Conservation (phyloP, 2,329 filamentous ascomycete genomes). For the Leptographium lundbergii region DNA sequence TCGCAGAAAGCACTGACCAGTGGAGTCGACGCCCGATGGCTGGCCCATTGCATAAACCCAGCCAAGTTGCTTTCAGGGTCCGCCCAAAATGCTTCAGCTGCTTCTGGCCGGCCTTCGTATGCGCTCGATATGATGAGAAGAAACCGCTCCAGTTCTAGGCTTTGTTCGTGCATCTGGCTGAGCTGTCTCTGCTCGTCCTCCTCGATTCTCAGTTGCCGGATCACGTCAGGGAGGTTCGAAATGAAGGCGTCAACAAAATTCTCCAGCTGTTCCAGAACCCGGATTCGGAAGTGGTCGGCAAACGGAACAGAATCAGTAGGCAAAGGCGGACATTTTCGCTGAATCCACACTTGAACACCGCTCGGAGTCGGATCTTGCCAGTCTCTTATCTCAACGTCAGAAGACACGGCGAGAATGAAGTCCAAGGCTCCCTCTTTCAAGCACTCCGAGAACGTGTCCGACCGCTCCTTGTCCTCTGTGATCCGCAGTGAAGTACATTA, state of each 20-base stretch:
- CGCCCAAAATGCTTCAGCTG: slow-evolving; percentile 80
- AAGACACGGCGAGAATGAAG: slow-evolving; percentile 74
- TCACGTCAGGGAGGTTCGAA: slow-evolving; percentile 84
- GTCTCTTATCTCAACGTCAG: slow-evolving; percentile 66
- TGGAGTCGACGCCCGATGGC: slow-evolving; percentile 86
- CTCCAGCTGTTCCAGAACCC: slow-evolving; percentile 72
- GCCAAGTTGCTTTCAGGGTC: slow-evolving; percentile 87
- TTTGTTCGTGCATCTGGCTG: slow-evolving; percentile 51
- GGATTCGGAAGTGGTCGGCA: slow-evolving; percentile 56
- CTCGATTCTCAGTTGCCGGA: slow-evolving; percentile 73
- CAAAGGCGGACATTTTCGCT: slow-evolving; percentile 64
- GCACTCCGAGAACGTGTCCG: slow-evolving; percentile 60
- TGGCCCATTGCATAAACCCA: slow-evolving; percentile 96
- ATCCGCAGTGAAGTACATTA: not conserved
- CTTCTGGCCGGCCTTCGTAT: slow-evolving; percentile 74
- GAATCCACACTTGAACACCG: slow-evolving; percentile 69
- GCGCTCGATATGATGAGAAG: slow-evolving; percentile 84
- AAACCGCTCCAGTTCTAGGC: slow-evolving; percentile 74
- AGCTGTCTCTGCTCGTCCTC: slow-evolving; percentile 77
- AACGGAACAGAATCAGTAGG: slow-evolving; percentile 56
- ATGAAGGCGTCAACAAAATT: slow-evolving; percentile 86
- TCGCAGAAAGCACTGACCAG: slow-evolving; percentile 93
- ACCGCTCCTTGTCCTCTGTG: slow-evolving; percentile 54
- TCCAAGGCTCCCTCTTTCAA: slow-evolving; percentile 86
- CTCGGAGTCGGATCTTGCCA: slow-evolving; percentile 82